A percentile compares a stretch with the other conserved stretches of the same genome.
Evolutionary conservation across 2,329 filamentous ascomycete genomes (phyloP).

Genomic region (Trichoderma pleuroti): DNA sequence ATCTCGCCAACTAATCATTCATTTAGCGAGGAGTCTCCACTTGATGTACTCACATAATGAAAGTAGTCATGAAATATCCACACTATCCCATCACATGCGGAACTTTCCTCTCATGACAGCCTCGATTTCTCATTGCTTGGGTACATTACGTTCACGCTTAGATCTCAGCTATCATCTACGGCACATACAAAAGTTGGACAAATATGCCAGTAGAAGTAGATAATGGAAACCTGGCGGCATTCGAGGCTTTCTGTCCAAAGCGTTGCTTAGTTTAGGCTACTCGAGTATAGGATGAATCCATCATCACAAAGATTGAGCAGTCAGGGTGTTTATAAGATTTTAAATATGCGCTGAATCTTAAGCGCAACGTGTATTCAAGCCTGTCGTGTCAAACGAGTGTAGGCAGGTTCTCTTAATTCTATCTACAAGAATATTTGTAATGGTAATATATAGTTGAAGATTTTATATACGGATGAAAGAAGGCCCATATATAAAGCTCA

Average conservation of each 20-base stretch:
- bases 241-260: accelerated
- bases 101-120: not conserved
- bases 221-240: not conserved
- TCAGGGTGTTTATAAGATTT: not conserved
- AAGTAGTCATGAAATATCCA: not conserved
- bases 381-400: slow-evolving; percentile 9
- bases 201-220: not conserved
- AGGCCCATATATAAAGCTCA: not conserved
- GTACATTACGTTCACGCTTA: not conserved
- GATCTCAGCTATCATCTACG: not conserved
- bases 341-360: not conserved
- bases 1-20: not conserved
- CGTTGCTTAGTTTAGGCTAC: not conserved
- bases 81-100: not conserved
- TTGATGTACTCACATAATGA: not conserved
- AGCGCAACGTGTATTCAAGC: not conserved
- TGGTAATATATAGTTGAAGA: not conserved
- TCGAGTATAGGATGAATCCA: not conserved
- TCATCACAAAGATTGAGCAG: not conserved
- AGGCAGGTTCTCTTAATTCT: not conserved
- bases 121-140: not conserved
- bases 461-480: not conserved
- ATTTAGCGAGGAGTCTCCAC: not conserved
- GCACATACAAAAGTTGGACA: accelerated
- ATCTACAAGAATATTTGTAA: not conserved